Conservation (phyloP, 768 basidiomycete genomes). For the Boletus rubescentipes region DNA sequence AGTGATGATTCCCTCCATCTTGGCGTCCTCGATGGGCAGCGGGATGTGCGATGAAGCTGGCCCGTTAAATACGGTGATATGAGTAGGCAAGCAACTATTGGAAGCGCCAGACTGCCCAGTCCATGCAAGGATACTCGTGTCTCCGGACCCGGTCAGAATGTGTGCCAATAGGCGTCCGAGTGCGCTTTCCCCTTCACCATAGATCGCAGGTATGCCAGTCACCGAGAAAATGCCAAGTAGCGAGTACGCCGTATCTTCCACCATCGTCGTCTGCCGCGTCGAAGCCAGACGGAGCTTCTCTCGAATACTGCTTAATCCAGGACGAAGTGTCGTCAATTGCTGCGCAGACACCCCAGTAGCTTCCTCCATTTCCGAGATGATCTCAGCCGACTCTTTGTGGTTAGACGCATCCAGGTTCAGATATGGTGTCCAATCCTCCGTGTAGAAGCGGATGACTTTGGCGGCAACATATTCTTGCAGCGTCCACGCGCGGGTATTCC, state of each 20-base stretch:
- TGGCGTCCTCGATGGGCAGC: background rate
- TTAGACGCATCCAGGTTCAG: background rate
- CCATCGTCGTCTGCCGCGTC: background rate
- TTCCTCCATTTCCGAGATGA: slow-evolving; percentile 7
- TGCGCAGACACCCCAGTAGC: background rate
- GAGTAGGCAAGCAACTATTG: slow-evolving; percentile 5
- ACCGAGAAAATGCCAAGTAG: slow-evolving; percentile 1
- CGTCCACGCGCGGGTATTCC: background rate
- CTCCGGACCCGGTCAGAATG: background rate
- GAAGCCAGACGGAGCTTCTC: slow-evolving; percentile 2
- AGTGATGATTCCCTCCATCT: background rate
- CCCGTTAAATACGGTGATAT: background rate
- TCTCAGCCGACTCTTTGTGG: background rate
- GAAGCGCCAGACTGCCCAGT: background rate
- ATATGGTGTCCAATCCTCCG: background rate
- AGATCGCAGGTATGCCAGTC: background rate
- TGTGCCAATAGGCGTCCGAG: background rate
- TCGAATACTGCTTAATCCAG: background rate
- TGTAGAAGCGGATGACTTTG: background rate
- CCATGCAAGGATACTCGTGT: slow-evolving; percentile 7
- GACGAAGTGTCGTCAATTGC: background rate
- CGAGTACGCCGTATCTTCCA: background rate
- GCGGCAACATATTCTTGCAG: background rate
- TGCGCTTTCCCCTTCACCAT: background rate
- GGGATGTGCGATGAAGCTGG: background rate